Conservation (phyloP, 1,139 yeast genomes). For the Pichia sp. region DNA sequence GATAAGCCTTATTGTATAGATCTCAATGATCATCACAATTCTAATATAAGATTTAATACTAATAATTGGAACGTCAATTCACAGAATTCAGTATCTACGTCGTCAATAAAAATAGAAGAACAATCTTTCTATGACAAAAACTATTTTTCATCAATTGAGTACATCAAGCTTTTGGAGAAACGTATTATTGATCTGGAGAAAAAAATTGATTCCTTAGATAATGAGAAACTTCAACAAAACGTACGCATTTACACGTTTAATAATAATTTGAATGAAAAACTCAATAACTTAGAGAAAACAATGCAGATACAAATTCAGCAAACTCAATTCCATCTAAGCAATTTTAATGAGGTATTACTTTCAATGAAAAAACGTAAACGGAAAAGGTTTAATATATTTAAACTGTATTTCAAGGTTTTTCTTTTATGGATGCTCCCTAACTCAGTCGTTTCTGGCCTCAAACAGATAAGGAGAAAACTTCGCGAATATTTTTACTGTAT, state of each 20-base stretch:
- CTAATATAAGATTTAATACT: not conserved
- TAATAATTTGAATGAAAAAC: slow-evolving; percentile 10
- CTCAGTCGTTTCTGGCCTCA: not conserved
- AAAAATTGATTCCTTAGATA: slow-evolving; percentile 1
- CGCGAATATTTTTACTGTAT: too few species aligned
- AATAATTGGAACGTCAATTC: not conserved
- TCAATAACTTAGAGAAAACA: slow-evolving; percentile 11
- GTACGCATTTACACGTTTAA: slow-evolving; percentile 10
- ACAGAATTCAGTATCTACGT: not conserved
- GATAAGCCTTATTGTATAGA: not conserved
- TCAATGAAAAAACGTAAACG: slow-evolving; percentile 5
- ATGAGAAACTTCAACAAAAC: slow-evolving; percentile 14
- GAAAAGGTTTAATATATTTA: not conserved
- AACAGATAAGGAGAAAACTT: too few species aligned
- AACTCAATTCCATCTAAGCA: slow-evolving; percentile 3
- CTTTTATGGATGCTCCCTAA: slow-evolving; percentile 1
- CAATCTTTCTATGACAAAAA: not conserved
- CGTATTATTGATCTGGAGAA: slow-evolving; percentile 7
- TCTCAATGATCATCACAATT: not conserved
- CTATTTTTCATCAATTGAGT: not conserved
- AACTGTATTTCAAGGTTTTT: slow-evolving; percentile 7
- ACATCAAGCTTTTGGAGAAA: slow-evolving; percentile 7
- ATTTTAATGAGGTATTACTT: not conserved
- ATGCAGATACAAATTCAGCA: slow-evolving; percentile 1
- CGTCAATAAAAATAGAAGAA: not conserved